These are phyloP conservation scores for Phytophthora aleatoria DNA, from an alignment of 352 stramenopile species.

Conservation along the genomic window DNA sequence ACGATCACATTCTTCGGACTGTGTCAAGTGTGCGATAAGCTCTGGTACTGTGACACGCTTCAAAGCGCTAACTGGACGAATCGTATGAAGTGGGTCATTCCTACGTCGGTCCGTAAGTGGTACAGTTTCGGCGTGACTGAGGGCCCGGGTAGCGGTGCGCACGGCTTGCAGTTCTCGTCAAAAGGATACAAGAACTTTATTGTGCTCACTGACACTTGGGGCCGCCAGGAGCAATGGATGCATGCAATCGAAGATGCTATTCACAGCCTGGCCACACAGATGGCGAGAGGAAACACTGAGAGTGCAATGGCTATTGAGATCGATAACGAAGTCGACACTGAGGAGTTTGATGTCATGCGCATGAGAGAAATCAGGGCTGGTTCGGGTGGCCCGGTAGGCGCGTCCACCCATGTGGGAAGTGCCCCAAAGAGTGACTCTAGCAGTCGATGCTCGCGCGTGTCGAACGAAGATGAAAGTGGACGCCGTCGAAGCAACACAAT, in stretches of 20 bases:
- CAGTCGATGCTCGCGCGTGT: conserved; percentile 20
- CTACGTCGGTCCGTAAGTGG: conserved; percentile 86
- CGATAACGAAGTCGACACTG: conserved; percentile 86
- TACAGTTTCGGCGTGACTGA: conserved; percentile 86
- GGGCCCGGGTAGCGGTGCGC: conserved; percentile 79
- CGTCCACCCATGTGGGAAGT: conserved; percentile 17
- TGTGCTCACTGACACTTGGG: conserved; percentile 85
- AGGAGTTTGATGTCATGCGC: conserved; percentile 72
- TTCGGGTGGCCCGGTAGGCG: conserved; percentile 3
- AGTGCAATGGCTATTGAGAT: conserved; percentile 87
- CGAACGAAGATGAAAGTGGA: conserved; percentile 32
- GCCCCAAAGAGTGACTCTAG: conserved; percentile 35
- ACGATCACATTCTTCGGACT: conserved; percentile 86
- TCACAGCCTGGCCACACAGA: conserved; percentile 59
- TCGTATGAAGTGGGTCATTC: conserved; percentile 92
- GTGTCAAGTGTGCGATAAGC: conserved; percentile 87
- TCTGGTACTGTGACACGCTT: conserved; percentile 89
- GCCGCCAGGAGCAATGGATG: conserved; percentile 88
- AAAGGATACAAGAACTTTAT: conserved; percentile 92
- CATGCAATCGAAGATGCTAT: conserved; percentile 85
- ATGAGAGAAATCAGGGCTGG: conserved; percentile 37
- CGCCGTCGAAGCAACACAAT: conserved; percentile 40
- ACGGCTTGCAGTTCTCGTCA: conserved; percentile 86
- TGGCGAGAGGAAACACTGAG: conserved; percentile 63
- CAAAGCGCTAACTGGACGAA: conserved; percentile 83